These are phyloP conservation scores for Cardamine resedifolia DNA, from an alignment of 345 rosid genomes.

Conservation along the genomic window DNA sequence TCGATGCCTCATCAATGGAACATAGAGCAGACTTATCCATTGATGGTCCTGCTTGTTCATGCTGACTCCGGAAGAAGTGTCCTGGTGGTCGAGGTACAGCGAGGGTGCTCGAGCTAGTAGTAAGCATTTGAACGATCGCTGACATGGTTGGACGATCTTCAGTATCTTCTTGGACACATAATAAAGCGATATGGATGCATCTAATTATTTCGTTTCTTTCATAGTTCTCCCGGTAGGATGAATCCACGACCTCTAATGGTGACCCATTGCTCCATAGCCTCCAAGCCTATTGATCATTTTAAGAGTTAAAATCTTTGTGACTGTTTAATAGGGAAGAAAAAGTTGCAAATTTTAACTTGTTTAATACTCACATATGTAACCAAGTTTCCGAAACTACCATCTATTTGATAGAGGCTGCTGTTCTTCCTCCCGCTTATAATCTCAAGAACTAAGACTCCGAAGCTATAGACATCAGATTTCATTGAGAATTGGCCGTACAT, in stretches of 20 bases:
- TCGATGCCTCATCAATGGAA: constrained; percentile 40
- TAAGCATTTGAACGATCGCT: constrained; percentile 32
- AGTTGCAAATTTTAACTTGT: too few species aligned
- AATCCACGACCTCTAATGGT: constrained; percentile 47
- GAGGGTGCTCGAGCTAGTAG: background rate
- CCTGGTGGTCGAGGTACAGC: background rate
- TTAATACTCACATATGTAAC: constrained; percentile 40
- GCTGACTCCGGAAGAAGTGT: constrained; percentile 1
- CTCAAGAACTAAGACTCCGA: constrained; percentile 31
- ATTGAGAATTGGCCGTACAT: constrained; percentile 35
- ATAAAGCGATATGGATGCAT: constrained; percentile 37
- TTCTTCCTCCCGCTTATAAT: constrained; percentile 30
- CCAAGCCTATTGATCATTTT: constrained; percentile 46
- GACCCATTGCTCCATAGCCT: constrained; percentile 46
- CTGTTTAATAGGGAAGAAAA: too few species aligned
- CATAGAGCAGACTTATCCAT: background rate
- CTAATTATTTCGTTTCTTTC: constrained; percentile 36
- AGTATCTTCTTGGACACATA: constrained; percentile 58
- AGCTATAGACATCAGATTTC: constrained; percentile 40
- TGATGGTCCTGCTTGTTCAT: background rate
- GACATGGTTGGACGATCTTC: constrained; percentile 51
- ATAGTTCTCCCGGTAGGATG: constrained; percentile 17
- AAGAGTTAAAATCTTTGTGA: too few species aligned
- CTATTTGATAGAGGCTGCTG: background rate
- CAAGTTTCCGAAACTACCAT: constrained; percentile 18